A percentile compares a stretch with the other conserved stretches of the same genome.
Conservation (phyloP, 139 green algal species). For the Chlamydomonas eustigma region DNA sequence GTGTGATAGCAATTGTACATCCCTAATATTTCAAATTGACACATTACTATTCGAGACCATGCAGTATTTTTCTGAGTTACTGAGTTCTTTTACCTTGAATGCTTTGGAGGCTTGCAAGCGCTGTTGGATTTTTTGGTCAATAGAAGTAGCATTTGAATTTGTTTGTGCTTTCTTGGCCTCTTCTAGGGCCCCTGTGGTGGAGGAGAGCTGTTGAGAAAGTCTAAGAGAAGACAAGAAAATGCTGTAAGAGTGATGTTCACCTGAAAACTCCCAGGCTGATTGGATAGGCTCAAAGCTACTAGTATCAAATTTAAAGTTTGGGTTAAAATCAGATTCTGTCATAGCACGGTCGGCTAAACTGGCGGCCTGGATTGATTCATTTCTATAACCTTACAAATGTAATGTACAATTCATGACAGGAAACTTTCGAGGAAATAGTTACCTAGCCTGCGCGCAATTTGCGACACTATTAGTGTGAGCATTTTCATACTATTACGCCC, state of each 20-base stretch:
- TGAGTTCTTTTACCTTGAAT: too few species aligned
- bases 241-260: conserved; percentile 21
- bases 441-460: too few species aligned
- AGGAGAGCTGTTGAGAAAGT: background rate
- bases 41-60: too few species aligned
- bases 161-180: conserved; percentile 36
- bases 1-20: background rate
- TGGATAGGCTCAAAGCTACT: conserved; percentile 36
- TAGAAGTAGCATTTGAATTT: conserved; percentile 37
- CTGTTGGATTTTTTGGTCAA: conserved; percentile 62
- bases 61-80: too few species aligned
- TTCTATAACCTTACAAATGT: too few species aligned
- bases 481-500: too few species aligned
- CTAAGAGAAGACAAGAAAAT: background rate
- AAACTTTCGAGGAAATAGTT: too few species aligned
- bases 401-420: too few species aligned
- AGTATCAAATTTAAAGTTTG: conserved; percentile 64
- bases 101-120: conserved; percentile 27
- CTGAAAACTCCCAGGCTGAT: conserved; percentile 73
- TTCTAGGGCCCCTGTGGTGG: conserved; percentile 42
- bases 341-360: too few species aligned
- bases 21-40: conserved; percentile 1
- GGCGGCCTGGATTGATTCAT: too few species aligned
- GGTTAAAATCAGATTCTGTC: conserved; percentile 52
- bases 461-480: too few species aligned